phyloP scores from a whole-genome alignment of 1,139 yeast species.

The Entelexis paramagnoliae region DNA sequence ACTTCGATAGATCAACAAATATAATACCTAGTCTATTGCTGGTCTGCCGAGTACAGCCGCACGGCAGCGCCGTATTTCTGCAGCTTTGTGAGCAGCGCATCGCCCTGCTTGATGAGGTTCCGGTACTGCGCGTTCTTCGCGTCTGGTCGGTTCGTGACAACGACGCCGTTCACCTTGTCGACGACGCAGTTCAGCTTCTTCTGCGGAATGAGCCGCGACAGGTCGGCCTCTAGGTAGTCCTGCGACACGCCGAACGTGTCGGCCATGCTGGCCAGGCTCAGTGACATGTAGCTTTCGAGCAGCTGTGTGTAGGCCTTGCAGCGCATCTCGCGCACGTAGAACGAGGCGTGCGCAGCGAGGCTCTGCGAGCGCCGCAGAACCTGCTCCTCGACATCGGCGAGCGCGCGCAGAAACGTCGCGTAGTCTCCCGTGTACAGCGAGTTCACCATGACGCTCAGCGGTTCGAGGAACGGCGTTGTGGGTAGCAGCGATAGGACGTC shows the following conservation, averaged over 20 bases:
- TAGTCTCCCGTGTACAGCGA: slow-evolving; percentile 86
- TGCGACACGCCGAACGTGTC: slow-evolving; percentile 79
- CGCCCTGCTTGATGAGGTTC: slow-evolving; percentile 81
- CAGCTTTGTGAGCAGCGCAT: slow-evolving; percentile 78
- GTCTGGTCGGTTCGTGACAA: slow-evolving; percentile 93
- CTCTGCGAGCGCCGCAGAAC: slow-evolving; percentile 67
- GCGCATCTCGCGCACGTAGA: slow-evolving; percentile 83
- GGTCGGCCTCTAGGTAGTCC: slow-evolving; percentile 69
- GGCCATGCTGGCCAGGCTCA: slow-evolving; percentile 88
- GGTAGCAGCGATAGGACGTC: slow-evolving; percentile 77
- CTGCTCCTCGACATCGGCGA: slow-evolving; percentile 68
- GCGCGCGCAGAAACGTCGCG: slow-evolving; percentile 62
- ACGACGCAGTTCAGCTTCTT: slow-evolving; percentile 91
- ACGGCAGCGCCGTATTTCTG: slow-evolving; percentile 98
- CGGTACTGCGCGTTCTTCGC: slow-evolving; percentile 93
- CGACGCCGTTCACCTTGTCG: slow-evolving; percentile 90
- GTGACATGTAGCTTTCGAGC: slow-evolving; percentile 84
- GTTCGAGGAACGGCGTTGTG: slow-evolving; percentile 61
- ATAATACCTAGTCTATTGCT: slow-evolving; percentile 5
- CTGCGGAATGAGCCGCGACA: slow-evolving; percentile 84
- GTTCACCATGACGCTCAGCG: slow-evolving; percentile 74
- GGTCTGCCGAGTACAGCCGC: slow-evolving; percentile 81
- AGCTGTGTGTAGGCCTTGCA: slow-evolving; percentile 92
- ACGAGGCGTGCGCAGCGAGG: slow-evolving; percentile 67
- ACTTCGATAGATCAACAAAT: no score